Base-by-base conservation (phyloP, 805 yeast genomes). In the Candida krabiensis region DNA sequence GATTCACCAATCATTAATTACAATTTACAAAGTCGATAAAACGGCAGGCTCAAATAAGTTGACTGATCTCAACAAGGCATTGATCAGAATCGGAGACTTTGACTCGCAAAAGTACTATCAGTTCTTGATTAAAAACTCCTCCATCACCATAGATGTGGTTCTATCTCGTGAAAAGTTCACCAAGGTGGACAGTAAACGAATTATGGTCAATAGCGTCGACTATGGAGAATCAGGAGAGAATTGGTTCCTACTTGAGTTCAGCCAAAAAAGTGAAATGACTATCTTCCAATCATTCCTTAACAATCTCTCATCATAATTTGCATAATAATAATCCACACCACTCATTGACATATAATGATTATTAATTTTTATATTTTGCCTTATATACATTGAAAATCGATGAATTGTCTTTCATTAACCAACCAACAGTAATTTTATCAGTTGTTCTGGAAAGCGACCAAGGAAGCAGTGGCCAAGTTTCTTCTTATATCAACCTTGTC, bases 401-500 rank as follows among this genome's bases (percentile, higher is more conserved):
- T n/a, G n/a, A n/a, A n/a, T n/a, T n/a, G n/a, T n/a, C n/a, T n/a
- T n/a, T n/a, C n/a, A n/a, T n/a, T n/a, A n/a, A n/a, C n/a, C n/a
- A n/a, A n/a, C n/a, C n/a, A n/a, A n/a, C n/a, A n/a, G n/a, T 19
- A 23, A 24, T 15, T 30, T 19, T 36, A 13, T 33, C n/a, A 13
- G 22, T 25, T 15, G 11, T 26, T 18, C 23, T 43, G 35, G 37
- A 47, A 71, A 7, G 80, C 74, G 14, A 79, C 57, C 28, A 85
- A 60, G 4, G 90, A 84, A 19, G 96, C 90, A 48, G 88, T 76
- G 24, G 91, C 80, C 32, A 93, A 73, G 54, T 81, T 80, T 62
- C 97, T 80, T 54, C 87, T 71, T 52, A 95, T 73, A 52, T 93
- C 97, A 27, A 82, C 95, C 61, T 84, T 83, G 54, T 87, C 95